phyloP scores from a whole-genome alignment of 2,329 filamentous ascomycete species.

The Nothopassalora personata region DNA sequence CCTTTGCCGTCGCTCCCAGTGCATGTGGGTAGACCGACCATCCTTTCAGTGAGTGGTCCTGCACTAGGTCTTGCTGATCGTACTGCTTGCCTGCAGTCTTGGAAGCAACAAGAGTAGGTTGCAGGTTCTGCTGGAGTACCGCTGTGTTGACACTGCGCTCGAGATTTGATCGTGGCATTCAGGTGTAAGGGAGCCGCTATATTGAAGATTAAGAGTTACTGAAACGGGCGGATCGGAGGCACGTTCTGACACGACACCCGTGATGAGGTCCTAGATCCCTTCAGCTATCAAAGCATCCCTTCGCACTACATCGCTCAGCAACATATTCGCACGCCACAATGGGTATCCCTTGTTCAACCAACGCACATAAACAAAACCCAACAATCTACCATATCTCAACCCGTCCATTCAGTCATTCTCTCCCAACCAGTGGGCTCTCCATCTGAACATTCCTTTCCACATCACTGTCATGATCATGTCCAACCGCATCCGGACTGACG shows the following conservation, averaged over 20 bases:
- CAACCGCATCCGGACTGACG: constrained; percentile 12
- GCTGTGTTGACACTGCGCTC: too few relatives aligned
- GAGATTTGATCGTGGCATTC: too few relatives aligned
- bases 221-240: too few relatives aligned
- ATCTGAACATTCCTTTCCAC: background rate
- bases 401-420: background rate
- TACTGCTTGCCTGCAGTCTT: too few relatives aligned
- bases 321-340: background rate
- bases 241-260: background rate
- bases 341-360: background rate
- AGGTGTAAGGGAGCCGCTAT: too few relatives aligned
- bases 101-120: too few relatives aligned
- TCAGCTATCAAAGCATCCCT: background rate
- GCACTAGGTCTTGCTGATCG: too few relatives aligned
- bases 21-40: too few relatives aligned
- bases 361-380: background rate
- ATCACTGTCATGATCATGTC: background rate
- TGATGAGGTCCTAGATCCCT: background rate
- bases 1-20: too few relatives aligned
- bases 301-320: background rate
- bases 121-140: too few relatives aligned
- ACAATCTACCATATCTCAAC: background rate
- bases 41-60: too few relatives aligned
- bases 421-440: background rate
- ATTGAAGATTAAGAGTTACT: too few relatives aligned